These are phyloP conservation scores for Acacia confusa DNA, from an alignment of 306 rosid genomes.

Conservation along the genomic window DNA sequence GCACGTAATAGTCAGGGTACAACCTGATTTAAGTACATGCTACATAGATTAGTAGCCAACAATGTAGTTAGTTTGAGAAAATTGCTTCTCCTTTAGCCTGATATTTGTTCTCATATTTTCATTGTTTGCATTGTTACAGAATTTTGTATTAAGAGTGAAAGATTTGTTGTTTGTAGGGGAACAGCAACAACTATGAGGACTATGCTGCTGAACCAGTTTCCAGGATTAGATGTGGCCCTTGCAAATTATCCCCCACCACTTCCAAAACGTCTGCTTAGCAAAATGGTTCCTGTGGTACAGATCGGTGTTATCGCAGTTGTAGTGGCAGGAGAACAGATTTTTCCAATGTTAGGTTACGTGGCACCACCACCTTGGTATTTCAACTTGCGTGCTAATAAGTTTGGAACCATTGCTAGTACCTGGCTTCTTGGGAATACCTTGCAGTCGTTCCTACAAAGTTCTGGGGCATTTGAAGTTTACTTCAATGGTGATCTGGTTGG, in stretches of 20 bases:
- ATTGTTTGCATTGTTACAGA: not conserved
- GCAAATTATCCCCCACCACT: constrained; percentile 66
- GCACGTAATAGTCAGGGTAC: not conserved
- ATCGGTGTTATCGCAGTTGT: constrained; percentile 60
- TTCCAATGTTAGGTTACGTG: constrained; percentile 61
- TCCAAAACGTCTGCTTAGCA: constrained; percentile 71
- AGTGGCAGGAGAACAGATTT: constrained; percentile 74
- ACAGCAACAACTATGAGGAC: constrained; percentile 64
- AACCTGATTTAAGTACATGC: not conserved
- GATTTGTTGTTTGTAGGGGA: constrained; percentile 52
- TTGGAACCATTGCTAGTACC: constrained; percentile 67
- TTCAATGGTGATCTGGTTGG: constrained; percentile 81
- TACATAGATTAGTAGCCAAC: not conserved
- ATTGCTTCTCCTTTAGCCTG: not conserved
- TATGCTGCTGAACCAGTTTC: constrained; percentile 67
- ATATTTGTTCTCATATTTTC: constrained; percentile 9
- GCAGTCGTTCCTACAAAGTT: constrained; percentile 78
- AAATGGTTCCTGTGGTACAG: constrained; percentile 71
- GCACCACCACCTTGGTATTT: constrained; percentile 77
- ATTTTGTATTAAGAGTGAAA: constrained; percentile 10
- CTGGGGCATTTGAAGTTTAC: constrained; percentile 83
- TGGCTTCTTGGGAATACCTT: constrained; percentile 88
- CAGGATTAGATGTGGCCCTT: constrained; percentile 63
- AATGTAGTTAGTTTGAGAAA: constrained; percentile 1
- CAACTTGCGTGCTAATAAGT: constrained; percentile 68